These are phyloP conservation scores for Microglena sp. DNA, from an alignment of 139 green algal genomes.

Conservation along the genomic window DNA sequence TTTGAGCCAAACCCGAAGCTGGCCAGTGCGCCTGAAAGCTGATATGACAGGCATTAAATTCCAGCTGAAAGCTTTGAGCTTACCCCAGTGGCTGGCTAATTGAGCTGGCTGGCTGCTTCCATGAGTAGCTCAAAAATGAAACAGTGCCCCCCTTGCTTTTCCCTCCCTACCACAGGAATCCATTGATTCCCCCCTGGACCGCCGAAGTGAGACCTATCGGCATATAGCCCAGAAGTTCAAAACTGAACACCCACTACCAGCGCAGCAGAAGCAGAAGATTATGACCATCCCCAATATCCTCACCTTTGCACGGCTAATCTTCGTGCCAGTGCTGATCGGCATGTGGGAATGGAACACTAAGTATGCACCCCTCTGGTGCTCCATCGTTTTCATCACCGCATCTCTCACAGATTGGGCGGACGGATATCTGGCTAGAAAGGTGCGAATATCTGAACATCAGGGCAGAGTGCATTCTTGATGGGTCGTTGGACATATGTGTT, in stretches of 20 bases:
- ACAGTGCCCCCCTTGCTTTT: no score
- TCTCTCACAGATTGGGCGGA: conserved; percentile 89
- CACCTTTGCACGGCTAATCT: conserved; percentile 54
- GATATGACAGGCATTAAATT: no score
- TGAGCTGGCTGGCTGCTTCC: no score
- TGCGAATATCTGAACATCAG: conserved; percentile 28
- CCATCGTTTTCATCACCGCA: conserved; percentile 68
- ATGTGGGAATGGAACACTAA: conserved; percentile 38
- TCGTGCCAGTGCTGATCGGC: conserved; percentile 58
- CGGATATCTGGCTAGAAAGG: conserved; percentile 78
- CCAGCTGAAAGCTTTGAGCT: no score
- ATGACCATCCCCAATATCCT: conserved; percentile 56
- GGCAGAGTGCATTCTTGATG: no score
- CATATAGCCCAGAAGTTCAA: conserved; percentile 19
- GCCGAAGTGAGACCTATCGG: conserved; percentile 53
- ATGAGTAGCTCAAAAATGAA: no score
- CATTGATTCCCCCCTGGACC: conserved; percentile 56
- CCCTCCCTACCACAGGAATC: no score
- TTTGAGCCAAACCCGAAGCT: no score
- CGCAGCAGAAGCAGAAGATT: conserved; percentile 30
- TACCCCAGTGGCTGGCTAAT: no score
- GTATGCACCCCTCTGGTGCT: conserved; percentile 5
- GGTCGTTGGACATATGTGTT: no score
- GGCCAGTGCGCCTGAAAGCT: no score
- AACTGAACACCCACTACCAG: conserved; percentile 5